These are phyloP conservation scores for Dovyalis caffra DNA, from an alignment of 345 rosid species.

Conservation along the genomic window DNA sequence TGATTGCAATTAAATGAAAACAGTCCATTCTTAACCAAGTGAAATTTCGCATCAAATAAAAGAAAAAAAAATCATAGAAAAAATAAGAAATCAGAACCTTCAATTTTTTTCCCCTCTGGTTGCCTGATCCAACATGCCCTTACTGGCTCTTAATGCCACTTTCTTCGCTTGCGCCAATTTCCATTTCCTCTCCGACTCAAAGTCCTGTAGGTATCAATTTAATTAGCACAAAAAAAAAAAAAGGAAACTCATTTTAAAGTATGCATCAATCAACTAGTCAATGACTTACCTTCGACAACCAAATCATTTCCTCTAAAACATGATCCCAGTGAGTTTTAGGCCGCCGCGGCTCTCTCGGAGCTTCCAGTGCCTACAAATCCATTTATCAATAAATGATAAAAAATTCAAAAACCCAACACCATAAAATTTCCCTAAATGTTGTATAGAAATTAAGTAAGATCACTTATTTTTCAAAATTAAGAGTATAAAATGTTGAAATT, in stretches of 20 bases:
- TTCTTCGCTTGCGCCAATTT: conserved; percentile 91
- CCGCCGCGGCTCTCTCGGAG: conserved; percentile 88
- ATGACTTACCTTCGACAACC: conserved; percentile 90
- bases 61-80: background rate
- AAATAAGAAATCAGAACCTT: conserved; percentile 55
- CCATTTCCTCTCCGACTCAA: conserved; percentile 99
- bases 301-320: conserved; percentile 95
- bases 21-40: background rate
- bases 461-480: background rate
- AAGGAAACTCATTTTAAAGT: background rate
- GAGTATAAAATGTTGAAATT: background rate
- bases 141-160: conserved; percentile 94
- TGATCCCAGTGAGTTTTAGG: conserved; percentile 99
- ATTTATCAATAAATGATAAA: conserved; percentile 14
- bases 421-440: background rate
- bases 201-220: conserved; percentile 60
- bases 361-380: conserved; percentile 75
- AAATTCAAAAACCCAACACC: background rate
- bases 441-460: background rate
- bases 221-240: conserved; percentile 27
- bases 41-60: background rate
- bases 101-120: conserved; percentile 88
- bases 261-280: background rate
- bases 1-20: conserved; percentile 31
- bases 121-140: conserved; percentile 93